Percentiles rank a stretch among this genome's conserved stretches.
phyloP scores from a whole-genome alignment of 495 filamentous ascomycete genomes.

The Aspergillus biplanus region DNA sequence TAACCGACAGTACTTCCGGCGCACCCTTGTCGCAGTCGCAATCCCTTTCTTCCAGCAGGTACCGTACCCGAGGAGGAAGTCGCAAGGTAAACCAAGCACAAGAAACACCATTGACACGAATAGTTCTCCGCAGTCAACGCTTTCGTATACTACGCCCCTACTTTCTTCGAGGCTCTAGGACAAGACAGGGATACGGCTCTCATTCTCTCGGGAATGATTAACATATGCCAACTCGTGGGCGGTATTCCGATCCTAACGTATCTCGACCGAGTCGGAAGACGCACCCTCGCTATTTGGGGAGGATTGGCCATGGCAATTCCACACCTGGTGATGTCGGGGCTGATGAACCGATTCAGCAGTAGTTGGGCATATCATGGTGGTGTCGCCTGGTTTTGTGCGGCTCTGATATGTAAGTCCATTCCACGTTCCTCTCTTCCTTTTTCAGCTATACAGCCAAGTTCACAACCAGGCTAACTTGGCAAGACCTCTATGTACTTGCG shows the following conservation, averaged over 20 bases:
- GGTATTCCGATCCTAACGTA: conserved; percentile 20
- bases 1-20: conserved; percentile 20
- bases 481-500: conserved; percentile 1
- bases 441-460: too few species aligned
- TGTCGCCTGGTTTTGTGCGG: conserved; percentile 30
- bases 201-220: conserved; percentile 34
- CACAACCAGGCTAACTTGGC: too few species aligned
- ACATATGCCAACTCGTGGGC: conserved; percentile 30
- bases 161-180: conserved; percentile 30
- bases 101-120: not conserved
- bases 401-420: conserved; percentile 21
- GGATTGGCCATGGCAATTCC: conserved; percentile 24
- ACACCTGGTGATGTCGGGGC: conserved; percentile 29
- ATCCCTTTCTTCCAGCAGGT: conserved; percentile 27
- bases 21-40: conserved; percentile 24
- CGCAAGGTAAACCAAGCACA: conserved; percentile 17
- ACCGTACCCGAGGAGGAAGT: too few species aligned
- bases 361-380: conserved; percentile 26
- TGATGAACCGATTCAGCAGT: conserved; percentile 22
- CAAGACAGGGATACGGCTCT: conserved; percentile 27
- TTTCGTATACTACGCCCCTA: conserved; percentile 38
- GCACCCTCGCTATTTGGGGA: conserved; percentile 27
- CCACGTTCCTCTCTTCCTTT: conserved; percentile 4
- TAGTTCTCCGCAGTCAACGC: conserved; percentile 37
- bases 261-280: conserved; percentile 30